phyloP scores from a whole-genome alignment of 2,329 filamentous ascomycete genomes.

The Diaporthe longicolla region DNA sequence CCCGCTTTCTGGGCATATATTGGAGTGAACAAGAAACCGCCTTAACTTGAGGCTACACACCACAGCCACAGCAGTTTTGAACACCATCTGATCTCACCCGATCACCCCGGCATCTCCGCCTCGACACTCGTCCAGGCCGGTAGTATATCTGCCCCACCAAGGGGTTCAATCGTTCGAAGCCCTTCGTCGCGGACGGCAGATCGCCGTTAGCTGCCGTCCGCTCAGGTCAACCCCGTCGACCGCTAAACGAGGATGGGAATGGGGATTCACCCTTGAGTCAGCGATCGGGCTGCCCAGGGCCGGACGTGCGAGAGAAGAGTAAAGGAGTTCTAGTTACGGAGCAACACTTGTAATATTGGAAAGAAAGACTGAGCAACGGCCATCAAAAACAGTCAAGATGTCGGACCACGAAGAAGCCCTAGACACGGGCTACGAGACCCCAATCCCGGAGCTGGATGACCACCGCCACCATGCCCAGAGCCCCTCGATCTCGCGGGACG shows the following conservation, averaged over 20 bases:
- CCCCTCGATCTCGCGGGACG: slow-evolving; percentile 70
- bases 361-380: not conserved
- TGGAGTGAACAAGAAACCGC: slow-evolving; percentile 97
- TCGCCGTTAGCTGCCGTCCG: slow-evolving; percentile 53
- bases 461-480: slow-evolving; percentile 71
- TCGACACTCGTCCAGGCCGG: slow-evolving; percentile 33
- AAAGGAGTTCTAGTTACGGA: slow-evolving; percentile 23
- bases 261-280: slow-evolving; percentile 41
- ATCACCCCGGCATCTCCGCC: not conserved
- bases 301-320: slow-evolving; percentile 21
- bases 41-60: slow-evolving; percentile 77
- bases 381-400: slow-evolving; percentile 68
- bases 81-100: not conserved
- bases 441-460: slow-evolving; percentile 87
- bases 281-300: slow-evolving; percentile 38
- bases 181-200: slow-evolving; percentile 51
- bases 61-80: slow-evolving; percentile 6
- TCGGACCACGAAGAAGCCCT: slow-evolving; percentile 74
- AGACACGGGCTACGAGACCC: slow-evolving; percentile 78
- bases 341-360: slow-evolving; percentile 15
- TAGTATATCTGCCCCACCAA: slow-evolving; percentile 4
- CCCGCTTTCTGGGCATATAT: slow-evolving; percentile 94
- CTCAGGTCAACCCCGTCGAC: slow-evolving; percentile 45
- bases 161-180: slow-evolving; percentile 28
- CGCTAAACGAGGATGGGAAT: slow-evolving; percentile 42